These are phyloP conservation scores for Oryza meyeriana DNA, from an alignment of 176 grass and related monocot species.

Conservation along the genomic window DNA sequence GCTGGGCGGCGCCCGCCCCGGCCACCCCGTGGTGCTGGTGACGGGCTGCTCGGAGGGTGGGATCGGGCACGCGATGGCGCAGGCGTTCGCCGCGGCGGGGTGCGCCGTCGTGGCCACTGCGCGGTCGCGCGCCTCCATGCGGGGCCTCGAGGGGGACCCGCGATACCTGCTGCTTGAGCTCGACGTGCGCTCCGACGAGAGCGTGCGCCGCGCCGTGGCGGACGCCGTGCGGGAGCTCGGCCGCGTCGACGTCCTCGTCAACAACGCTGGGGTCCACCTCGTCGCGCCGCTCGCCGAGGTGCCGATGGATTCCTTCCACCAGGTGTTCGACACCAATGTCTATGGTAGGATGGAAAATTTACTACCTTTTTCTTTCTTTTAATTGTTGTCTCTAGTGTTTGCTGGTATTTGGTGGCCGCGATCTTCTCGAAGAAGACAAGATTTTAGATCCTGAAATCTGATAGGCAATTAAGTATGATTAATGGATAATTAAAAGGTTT, in stretches of 20 bases:
- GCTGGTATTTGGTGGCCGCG: not conserved
- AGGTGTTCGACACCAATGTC: conserved; percentile 82
- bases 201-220: conserved; percentile 40
- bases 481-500: not conserved
- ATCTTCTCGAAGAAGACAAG: not conserved
- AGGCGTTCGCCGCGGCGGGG: conserved; percentile 58
- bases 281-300: conserved; percentile 85
- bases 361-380: not conserved
- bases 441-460: conserved; percentile 22
- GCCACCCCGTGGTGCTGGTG: conserved; percentile 64
- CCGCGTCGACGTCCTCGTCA: conserved; percentile 83
- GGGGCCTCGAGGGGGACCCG: conserved; percentile 45
- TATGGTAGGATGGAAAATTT: conserved; percentile 42
- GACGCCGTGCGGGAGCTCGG: conserved; percentile 48
- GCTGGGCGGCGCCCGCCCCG: not conserved
- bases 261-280: conserved; percentile 88
- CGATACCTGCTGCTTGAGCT: conserved; percentile 59
- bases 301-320: conserved; percentile 61
- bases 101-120: conserved; percentile 79
- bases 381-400: not conserved
- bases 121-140: conserved; percentile 71
- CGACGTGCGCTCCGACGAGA: conserved; percentile 67
- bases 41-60: conserved; percentile 89
- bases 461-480: not conserved
- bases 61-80: conserved; percentile 69